These are phyloP conservation scores for Ceratobasidium sp. DNA, from an alignment of 1,284 basidiomycete species.

Conservation along the genomic window DNA sequence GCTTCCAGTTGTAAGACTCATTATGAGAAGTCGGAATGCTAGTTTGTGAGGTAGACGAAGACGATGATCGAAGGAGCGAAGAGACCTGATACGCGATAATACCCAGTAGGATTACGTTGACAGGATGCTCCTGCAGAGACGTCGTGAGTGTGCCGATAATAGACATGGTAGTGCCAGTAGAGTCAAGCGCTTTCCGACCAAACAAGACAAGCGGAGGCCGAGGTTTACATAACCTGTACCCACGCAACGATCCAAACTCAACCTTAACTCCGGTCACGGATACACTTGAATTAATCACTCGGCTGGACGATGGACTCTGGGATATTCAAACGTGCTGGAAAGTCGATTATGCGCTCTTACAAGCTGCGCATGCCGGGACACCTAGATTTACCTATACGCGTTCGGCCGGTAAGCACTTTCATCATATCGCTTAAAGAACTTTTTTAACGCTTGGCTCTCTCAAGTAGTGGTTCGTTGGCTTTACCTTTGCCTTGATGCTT, in stretches of 20 bases:
- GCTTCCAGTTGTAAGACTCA: conserved; percentile 87
- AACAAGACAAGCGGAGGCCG: not conserved
- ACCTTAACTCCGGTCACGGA: not conserved
- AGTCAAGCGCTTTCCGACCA: not conserved
- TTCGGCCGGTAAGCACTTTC: conserved; percentile 71
- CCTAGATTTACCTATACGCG: conserved; percentile 71
- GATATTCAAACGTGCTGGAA: conserved; percentile 51
- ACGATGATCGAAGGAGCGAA: conserved; percentile 17
- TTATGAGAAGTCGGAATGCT: conserved; percentile 75
- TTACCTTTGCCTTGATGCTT: conserved; percentile 74
- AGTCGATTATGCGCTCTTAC: conserved; percentile 69
- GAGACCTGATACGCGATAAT: conserved; percentile 27
- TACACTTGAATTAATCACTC: not conserved
- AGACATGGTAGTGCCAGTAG: conserved; percentile 24
- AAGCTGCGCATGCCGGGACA: conserved; percentile 70
- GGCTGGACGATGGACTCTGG: conserved; percentile 7
- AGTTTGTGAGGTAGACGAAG: not conserved
- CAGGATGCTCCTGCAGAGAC: conserved; percentile 31
- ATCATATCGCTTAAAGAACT: not conserved
- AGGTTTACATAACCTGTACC: conserved; percentile 15
- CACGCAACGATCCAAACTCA: not conserved
- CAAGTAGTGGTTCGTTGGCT: conserved; percentile 76
- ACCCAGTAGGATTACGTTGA: conserved; percentile 24
- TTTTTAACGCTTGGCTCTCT: conserved; percentile 41
- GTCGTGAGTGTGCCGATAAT: conserved; percentile 9